Evolutionary conservation across 306 rosid species (phyloP).

Genomic region (Abrus pulchellus): DNA sequence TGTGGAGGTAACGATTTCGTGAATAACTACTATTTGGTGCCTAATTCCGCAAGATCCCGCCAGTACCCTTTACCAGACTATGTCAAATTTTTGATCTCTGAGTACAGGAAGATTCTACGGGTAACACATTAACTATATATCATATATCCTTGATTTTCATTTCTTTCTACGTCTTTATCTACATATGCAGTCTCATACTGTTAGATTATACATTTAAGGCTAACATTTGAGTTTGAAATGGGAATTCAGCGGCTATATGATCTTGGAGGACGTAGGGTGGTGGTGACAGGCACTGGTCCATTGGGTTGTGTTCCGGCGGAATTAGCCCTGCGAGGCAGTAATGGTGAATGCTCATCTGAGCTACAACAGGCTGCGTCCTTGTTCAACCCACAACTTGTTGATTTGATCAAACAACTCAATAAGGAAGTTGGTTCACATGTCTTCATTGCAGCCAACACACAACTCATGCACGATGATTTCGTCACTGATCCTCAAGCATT

Average conservation of each 20-base stretch:
- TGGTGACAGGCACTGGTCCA: constrained; percentile 74
- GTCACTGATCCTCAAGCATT: constrained; percentile 56
- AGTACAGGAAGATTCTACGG: constrained; percentile 59
- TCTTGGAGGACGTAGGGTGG: constrained; percentile 63
- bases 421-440: constrained; percentile 52
- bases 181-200: not conserved
- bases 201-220: too few relatives aligned
- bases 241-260: constrained; percentile 49
- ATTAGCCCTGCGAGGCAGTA: constrained; percentile 55
- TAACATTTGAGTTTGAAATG: not conserved
- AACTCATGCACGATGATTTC: constrained; percentile 58
- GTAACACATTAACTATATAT: constrained; percentile 24
- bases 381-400: constrained; percentile 60
- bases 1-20: constrained; percentile 72
- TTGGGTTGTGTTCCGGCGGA: constrained; percentile 76
- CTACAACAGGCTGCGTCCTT: constrained; percentile 57
- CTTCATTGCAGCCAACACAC: constrained; percentile 60
- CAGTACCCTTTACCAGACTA: constrained; percentile 56
- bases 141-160: not conserved
- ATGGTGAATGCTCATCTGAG: constrained; percentile 65
- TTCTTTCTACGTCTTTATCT: not conserved
- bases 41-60: constrained; percentile 63
- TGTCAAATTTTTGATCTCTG: constrained; percentile 59
- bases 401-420: constrained; percentile 56
- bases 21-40: constrained; percentile 64